Percentiles rank a stretch among this genome's conserved stretches.
Conservation (phyloP, 73 alveolate genomes). For the Uronychia binucleata region DNA sequence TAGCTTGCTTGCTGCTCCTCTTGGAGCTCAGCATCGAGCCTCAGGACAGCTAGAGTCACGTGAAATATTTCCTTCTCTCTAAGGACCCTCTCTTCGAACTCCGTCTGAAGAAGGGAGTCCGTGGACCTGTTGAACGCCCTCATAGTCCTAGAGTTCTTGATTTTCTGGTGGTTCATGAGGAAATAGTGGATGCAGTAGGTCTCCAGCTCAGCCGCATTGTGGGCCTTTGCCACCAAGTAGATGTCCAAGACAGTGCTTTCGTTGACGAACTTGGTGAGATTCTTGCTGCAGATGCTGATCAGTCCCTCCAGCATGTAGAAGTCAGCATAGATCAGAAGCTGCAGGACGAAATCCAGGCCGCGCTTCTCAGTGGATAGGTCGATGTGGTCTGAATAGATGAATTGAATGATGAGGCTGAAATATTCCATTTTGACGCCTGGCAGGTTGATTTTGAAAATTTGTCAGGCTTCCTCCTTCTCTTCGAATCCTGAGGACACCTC, state of each 20-base stretch:
- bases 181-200: not conserved
- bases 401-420: not conserved
- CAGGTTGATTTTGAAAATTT: too few species aligned
- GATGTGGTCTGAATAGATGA: not conserved
- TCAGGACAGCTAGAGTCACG: too few species aligned
- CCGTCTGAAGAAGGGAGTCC: not conserved
- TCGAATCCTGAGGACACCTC: too few species aligned
- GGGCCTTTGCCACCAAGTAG: not conserved
- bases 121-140: not conserved
- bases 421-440: not conserved
- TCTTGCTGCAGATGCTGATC: not conserved
- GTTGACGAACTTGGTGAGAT: not conserved
- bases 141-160: not conserved
- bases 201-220: not conserved
- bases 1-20: too few species aligned
- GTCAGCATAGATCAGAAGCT: not conserved
- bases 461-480: too few species aligned
- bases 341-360: not conserved
- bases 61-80: not conserved
- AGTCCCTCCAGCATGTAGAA: not conserved
- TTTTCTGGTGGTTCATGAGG: not conserved
- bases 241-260: not conserved
- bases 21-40: too few species aligned
- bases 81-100: not conserved
- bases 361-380: not conserved